A percentile compares a stretch with the other conserved stretches of the same genome.
These are phyloP conservation scores for Tolypocladium sp. DNA, from an alignment of 2,329 filamentous ascomycete species.

Conservation along the genomic window DNA sequence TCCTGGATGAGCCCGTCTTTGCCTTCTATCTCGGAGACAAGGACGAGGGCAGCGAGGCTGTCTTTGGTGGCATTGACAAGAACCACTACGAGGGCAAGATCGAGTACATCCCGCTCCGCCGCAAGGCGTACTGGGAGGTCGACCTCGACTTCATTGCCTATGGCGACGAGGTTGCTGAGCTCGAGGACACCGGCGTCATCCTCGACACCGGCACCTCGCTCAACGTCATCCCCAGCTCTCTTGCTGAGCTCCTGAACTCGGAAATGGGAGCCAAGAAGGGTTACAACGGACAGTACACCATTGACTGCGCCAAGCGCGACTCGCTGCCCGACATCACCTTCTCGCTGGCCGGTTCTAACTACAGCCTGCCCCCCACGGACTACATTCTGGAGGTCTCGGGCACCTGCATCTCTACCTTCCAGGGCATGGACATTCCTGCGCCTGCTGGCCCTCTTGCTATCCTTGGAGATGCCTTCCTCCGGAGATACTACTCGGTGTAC, in stretches of 20 bases:
- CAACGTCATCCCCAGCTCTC: constrained; percentile 82
- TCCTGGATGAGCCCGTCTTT: constrained; percentile 88
- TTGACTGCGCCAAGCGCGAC: constrained; percentile 80
- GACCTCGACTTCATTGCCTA: constrained; percentile 88
- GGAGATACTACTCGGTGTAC: constrained; percentile 92
- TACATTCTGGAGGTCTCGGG: constrained; percentile 95
- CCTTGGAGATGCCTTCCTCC: constrained; percentile 77
- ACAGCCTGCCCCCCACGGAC: constrained; percentile 79
- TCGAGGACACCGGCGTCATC: constrained; percentile 92
- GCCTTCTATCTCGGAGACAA: constrained; percentile 85
- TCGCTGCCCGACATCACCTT: constrained; percentile 86
- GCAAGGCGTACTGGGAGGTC: constrained; percentile 99
- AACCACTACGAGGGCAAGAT: constrained; percentile 76
- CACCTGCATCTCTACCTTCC: constrained; percentile 94
- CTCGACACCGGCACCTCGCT: constrained; percentile 97
- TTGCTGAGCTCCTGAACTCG: constrained; percentile 94
- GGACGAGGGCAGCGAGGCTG: constrained; percentile 71
- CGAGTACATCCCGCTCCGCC: constrained; percentile 85
- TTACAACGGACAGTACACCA: constrained; percentile 91
- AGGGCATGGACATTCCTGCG: constrained; percentile 88
- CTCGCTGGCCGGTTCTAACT: constrained; percentile 83
- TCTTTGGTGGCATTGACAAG: constrained; percentile 83
- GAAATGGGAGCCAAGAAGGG: constrained; percentile 98
- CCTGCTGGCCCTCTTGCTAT: constrained; percentile 89
- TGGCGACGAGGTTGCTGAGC: constrained; percentile 74